Base-by-base conservation (phyloP, 1,284 basidiomycete species). In the Ustilago cynodontis region DNA sequence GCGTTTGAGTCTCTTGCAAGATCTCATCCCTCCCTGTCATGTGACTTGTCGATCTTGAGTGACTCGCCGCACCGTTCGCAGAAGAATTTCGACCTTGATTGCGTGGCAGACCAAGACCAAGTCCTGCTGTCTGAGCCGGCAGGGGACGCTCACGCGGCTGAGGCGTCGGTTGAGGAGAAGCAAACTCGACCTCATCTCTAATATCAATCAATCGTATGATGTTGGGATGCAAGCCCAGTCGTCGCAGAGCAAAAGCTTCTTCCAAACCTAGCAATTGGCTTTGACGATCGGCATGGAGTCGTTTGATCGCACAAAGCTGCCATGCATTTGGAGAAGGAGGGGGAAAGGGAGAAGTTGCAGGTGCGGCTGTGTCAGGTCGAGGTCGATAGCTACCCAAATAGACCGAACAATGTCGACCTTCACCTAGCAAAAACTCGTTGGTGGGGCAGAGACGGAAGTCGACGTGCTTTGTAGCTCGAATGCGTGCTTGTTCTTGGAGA, bases 301-400 rank as follows among this genome's bases (percentile, higher is more conserved):
- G 78, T 47, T 85, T 85, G 57, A 84, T 65, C n/a, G 84, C 84
- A 55, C 84, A 85, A 3, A 85, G 71, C 28, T 71, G 55, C 83
- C 83, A 85, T 31, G 45, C 28, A 8, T 29, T 50, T 0, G 50
- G 43, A 28, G 31, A n/a, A 37, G 9, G 11, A 33, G 31, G 11
- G 11, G 31, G 31, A 33, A 11, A 16, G 14, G 35, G 35, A 2
- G 20, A 10, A 22, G 7, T 47, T 7, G 37, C 20, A 7, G 47
- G 16, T 26, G 56, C 31, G 0, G 6, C 20, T n/a, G 59, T 43
- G 10, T 59, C 58, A 16, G 20, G 56, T 22, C 62, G 58, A 49
- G 54, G 47, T 26, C 60, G 71, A 65, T 81, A 82, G 9, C 83
- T 73, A 49, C 83, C 83, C 3, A 85, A 62, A 33, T 79, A 85